Evolutionary conservation across 2,329 filamentous ascomycete genomes (phyloP), one percentile per base, ranked within the genome.

Genomic region (Cordyceps tenuipes): DNA sequence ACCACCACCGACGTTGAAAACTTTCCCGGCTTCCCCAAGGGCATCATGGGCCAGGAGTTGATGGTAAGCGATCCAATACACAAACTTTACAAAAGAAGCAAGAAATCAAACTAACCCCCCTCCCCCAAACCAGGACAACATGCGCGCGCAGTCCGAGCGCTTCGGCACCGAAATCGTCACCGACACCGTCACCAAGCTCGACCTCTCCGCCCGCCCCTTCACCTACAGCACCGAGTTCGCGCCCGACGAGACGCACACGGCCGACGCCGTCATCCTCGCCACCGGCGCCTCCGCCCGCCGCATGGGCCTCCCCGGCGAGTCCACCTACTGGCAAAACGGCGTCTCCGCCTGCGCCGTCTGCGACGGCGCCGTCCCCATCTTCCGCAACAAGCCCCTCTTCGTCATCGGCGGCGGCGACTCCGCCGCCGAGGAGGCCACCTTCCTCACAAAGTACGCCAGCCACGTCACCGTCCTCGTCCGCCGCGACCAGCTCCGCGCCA

Each of bases 1-100:
- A 99, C 95, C 29, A 99, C 94, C 59, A 97, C 96, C 69, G 95
- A 99, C 67, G 86, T 99, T 62, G 94, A 99, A 81, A 99, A 99
- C 83, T 99, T 88, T 77, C 94, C 94, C 29, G 94, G 94, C 52
- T 99, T 97, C 79, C 89, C 90, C 69, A 84, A 90, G 68, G 89
- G 88, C 64, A 91, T 99, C 73, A 89, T 91, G 76, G 94, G 94
- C 66, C 77, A 83, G 60, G 88, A 91, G 70, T 80, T 99, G 66
- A 99, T 99, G 94, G 83, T 85, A 65, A 59, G 79, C 69, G n/a
- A 23, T 5, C 12, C n/a, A 29, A 29, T 29, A 8, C 29, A 8
- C 4, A 29, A 6, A n/a, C n/a, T n/a, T n/a, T n/a, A n/a, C n/a
- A n/a, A 8, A 29, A 23, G 46, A 46, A 21, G 6, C 17, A 46